Evolutionary conservation across 495 filamentous ascomycete species (phyloP), one percentile per base, ranked within the genome.

Genomic region (Aspergillus kassunensis): DNA sequence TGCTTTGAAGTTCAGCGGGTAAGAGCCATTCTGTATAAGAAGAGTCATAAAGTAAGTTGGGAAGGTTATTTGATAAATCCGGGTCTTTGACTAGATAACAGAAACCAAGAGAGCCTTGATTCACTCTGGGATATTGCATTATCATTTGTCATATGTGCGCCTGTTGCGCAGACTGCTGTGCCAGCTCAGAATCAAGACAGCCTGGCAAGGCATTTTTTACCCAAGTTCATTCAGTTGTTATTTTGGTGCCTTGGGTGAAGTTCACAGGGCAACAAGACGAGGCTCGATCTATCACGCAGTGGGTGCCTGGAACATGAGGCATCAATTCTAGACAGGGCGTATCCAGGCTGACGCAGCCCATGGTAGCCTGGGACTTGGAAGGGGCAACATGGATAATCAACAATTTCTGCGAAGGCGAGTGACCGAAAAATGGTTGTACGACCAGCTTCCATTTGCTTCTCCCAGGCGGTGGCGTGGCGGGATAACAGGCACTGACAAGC

Each of bases 361-460:
- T 40, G 44, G 44, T 23, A 54, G 40, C 33, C 46, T 51, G 21
- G 21, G 4, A 16, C 42, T 21, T 21, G 37, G 20, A 1, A 24
- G 12, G 11, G 15, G 21, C 21, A 35, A 23, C 44, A 44, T 25
- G 13, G 3, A 18, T 35, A 44, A 44, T 40, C 37, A 53, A 13
- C 41, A 29, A 52, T 39, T 27, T 23, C 44, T 24, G 43, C 36
- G 40, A 33, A 37, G 30, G 42, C 21, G 41, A 33, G 6, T 29
- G 8, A 33, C 29, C 31, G 23, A 33, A 15, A 44, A 29, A 21
- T 29, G 30, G 44, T 49, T 21, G 53, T 51, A 58, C 69, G 63
- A 71, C 63, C 53, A 58, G 65, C 49, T 74, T 74, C 71, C 69
- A 72, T 74, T 36, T 49, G 62, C 53, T 74, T 72, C 40, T 50